Base-by-base conservation (phyloP, 1,284 basidiomycete species). In the Austroboletus olivaceoglutinosus region DNA sequence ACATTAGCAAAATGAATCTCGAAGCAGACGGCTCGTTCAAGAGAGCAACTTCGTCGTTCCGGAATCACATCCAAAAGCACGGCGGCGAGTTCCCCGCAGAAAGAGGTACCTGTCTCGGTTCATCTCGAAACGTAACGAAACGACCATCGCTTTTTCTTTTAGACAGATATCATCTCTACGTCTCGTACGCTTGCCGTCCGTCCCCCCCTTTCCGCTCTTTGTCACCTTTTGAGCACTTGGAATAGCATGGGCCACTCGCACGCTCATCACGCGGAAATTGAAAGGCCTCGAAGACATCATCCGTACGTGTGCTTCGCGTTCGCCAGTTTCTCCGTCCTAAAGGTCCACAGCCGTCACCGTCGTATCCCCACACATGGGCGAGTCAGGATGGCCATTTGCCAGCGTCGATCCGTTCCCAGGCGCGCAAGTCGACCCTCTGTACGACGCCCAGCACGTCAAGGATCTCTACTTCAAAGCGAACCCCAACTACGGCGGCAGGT, bases 111-210 rank as follows among this genome's bases (percentile, higher is more conserved):
- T n/a, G 9, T 1, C 34, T 16, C 34, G n/a, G 1, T 2, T 31
- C 11, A 5, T 31, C n/a, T 36, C 34, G 18, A 33, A 29, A 30
- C 15, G 8, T 37, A n/a, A n/a, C 29, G 29, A 40, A 15, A 42
- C 43, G 25, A 42, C 9, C n/a, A n/a, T n/a, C n/a, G 23, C 29
- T 31, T 36, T 37, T 39, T 40, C 58, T n/a, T n/a, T n/a, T n/a
- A 91, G 91, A 80, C 48, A 83, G 93, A 44, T 97, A 97, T 69
- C 90, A 91, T 62, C 89, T 95, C 62, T 94, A 91, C 60, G 89
- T 94, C 50, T 89, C 85, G 6, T 84, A 82, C 59, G 78, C 83
- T 4, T 90, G 86, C 71, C 83, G 91, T 93, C 52, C 75, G 88
- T 74, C 25, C 33, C 33, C 16, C 18, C 31, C 18, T 6, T 18